Evolutionary conservation across 371 early-diverging fungal species (phyloP).

Genomic region (Batkoa obscura): DNA sequence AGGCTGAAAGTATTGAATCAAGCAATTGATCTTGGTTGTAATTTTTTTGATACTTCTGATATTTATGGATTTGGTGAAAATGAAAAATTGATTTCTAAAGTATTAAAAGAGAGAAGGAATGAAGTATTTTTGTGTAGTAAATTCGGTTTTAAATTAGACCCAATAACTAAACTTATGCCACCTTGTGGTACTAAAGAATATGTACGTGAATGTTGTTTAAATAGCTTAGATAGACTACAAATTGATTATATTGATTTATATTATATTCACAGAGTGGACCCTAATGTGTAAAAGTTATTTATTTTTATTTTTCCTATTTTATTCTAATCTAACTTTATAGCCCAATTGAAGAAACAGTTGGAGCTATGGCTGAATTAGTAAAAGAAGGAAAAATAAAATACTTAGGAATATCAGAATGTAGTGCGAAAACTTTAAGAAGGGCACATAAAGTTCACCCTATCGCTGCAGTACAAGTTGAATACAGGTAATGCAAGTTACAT

Average conservation of each 20-base stretch:
- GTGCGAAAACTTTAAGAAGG: too few relatives aligned
- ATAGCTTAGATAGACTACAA: conserved; percentile 21
- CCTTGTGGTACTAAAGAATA: conserved; percentile 24
- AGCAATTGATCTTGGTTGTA: conserved; percentile 7
- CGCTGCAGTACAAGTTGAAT: too few relatives aligned
- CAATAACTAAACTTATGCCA: conserved; percentile 8
- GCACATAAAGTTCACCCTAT: too few relatives aligned
- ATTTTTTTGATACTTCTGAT: conserved; percentile 14
- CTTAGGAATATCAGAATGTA: too few relatives aligned
- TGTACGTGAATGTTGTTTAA: conserved; percentile 20
- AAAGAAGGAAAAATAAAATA: too few relatives aligned
- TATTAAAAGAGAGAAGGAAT: neutral
- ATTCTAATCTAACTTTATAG: too few relatives aligned
- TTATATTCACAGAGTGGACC: conserved; percentile 32
- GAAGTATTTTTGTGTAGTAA: conserved; percentile 3
- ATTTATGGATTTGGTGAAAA: neutral
- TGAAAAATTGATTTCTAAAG: neutral
- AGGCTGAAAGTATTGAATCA: conserved; percentile 2
- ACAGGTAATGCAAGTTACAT: too few relatives aligned
- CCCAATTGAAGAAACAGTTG: too few relatives aligned
- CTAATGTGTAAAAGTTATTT: conserved; percentile 11
- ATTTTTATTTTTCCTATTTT: too few relatives aligned
- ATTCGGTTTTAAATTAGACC: neutral
- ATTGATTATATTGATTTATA: conserved; percentile 31
- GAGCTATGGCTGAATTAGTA: too few relatives aligned